Percentiles rank a stretch among this genome's conserved stretches.
Conservation (phyloP, 2,329 filamentous ascomycete genomes). For the Aspergillus nomiae region DNA sequence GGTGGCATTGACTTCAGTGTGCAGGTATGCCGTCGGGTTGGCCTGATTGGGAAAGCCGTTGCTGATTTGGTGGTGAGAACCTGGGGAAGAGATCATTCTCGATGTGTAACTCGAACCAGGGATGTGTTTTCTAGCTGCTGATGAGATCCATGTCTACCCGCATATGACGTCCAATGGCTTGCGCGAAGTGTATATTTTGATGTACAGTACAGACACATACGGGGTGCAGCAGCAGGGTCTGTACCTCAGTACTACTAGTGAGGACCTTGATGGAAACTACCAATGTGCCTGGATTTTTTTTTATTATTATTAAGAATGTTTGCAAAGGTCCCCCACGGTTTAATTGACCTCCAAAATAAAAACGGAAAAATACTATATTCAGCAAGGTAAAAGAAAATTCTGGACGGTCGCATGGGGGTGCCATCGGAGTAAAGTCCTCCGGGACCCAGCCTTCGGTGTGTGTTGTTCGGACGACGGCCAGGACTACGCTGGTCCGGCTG, state of each 20-base stretch:
- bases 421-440: constrained; percentile 29
- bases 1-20: neutral
- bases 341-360: neutral
- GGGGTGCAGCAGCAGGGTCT: neutral
- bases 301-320: neutral
- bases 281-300: neutral
- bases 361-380: constrained; percentile 1
- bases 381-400: constrained; percentile 3
- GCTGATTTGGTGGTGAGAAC: neutral
- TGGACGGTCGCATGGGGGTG: neutral
- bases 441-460: constrained; percentile 13
- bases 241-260: neutral
- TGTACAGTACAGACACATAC: neutral
- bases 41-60: neutral
- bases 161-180: neutral
- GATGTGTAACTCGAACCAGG: neutral
- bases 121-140: neutral
- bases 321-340: neutral
- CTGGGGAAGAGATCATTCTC: neutral
- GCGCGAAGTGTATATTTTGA: neutral
- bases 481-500: constrained; percentile 1
- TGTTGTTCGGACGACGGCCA: neutral
- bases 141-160: neutral
- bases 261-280: neutral
- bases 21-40: neutral